These are phyloP conservation scores for Draba incana DNA, from an alignment of 345 rosid species.

Conservation along the genomic window DNA sequence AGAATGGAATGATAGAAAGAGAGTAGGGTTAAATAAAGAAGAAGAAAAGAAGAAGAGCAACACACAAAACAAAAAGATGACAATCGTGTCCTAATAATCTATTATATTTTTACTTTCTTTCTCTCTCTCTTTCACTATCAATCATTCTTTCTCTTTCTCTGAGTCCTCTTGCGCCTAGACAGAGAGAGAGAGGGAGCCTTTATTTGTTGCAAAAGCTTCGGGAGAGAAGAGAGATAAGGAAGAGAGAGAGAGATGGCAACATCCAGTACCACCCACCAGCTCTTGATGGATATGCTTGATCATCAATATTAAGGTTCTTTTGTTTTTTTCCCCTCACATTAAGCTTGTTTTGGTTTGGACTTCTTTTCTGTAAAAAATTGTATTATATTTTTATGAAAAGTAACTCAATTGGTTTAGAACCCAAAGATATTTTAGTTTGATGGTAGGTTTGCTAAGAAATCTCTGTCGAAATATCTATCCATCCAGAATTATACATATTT, in stretches of 20 bases:
- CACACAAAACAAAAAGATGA: slow-evolving; percentile 39
- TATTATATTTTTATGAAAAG: slow-evolving; percentile 12
- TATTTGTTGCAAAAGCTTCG: slow-evolving; percentile 87
- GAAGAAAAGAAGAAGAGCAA: slow-evolving; percentile 31
- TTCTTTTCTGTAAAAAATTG: slow-evolving; percentile 14
- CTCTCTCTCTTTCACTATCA: slow-evolving; percentile 43
- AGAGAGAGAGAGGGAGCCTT: slow-evolving; percentile 46
- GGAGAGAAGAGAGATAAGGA: slow-evolving; percentile 47
- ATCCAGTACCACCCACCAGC: slow-evolving; percentile 66
- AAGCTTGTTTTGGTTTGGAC: slow-evolving; percentile 14
- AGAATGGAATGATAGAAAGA: slow-evolving; percentile 53
- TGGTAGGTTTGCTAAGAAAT: slow-evolving; percentile 4
- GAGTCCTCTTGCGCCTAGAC: slow-evolving; percentile 33
- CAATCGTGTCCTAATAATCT: slow-evolving; percentile 68
- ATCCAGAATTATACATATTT: slow-evolving; percentile 5
- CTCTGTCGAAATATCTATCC: not conserved
- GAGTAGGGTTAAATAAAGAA: slow-evolving; percentile 65
- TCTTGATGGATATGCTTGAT: slow-evolving; percentile 62
- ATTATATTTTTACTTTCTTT: slow-evolving; percentile 40
- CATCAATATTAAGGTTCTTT: slow-evolving; percentile 34
- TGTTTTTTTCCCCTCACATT: slow-evolving; percentile 10
- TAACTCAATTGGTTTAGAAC: slow-evolving; percentile 11
- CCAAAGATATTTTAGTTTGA: slow-evolving; percentile 24
- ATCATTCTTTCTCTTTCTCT: slow-evolving; percentile 35
- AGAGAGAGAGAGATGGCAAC: slow-evolving; percentile 41